Conservation (phyloP, 1,284 basidiomycete genomes). For the Porodaedalea pini region DNA sequence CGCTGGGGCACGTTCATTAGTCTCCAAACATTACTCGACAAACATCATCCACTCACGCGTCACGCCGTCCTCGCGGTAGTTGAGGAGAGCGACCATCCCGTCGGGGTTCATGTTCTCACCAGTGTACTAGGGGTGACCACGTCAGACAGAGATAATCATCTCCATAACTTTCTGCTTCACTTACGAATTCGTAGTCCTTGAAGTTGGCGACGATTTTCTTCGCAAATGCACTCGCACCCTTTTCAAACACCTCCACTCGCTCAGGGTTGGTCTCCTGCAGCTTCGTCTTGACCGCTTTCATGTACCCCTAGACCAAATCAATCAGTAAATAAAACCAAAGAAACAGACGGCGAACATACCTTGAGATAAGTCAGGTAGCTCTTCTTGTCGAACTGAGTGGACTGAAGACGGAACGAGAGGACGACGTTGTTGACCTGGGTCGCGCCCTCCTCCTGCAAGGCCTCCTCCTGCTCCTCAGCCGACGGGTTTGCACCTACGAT, state of each 20-base stretch:
- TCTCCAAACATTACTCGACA: not conserved
- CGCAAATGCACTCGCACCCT: conserved; percentile 70
- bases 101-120: conserved; percentile 86
- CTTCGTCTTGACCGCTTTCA: conserved; percentile 74
- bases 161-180: not conserved
- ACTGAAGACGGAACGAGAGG: conserved; percentile 88
- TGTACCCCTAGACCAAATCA: conserved; percentile 52
- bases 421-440: conserved; percentile 86
- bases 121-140: conserved; percentile 53
- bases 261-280: conserved; percentile 62
- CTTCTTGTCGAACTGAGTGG: conserved; percentile 92
- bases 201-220: conserved; percentile 92
- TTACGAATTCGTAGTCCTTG: conserved; percentile 88
- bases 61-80: conserved; percentile 75
- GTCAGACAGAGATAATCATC: not conserved
- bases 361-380: conserved; percentile 84
- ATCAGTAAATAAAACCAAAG: conserved; percentile 21
- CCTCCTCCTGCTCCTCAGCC: conserved; percentile 84
- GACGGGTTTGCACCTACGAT: conserved; percentile 83
- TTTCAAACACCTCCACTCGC: conserved; percentile 80
- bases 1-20: conserved; percentile 43
- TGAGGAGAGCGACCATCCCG: conserved; percentile 87
- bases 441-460: conserved; percentile 72
- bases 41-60: conserved; percentile 57
- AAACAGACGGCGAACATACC: conserved; percentile 38